Base-by-base conservation (phyloP, 106 monocot species). In the Gastrodia elata region DNA sequence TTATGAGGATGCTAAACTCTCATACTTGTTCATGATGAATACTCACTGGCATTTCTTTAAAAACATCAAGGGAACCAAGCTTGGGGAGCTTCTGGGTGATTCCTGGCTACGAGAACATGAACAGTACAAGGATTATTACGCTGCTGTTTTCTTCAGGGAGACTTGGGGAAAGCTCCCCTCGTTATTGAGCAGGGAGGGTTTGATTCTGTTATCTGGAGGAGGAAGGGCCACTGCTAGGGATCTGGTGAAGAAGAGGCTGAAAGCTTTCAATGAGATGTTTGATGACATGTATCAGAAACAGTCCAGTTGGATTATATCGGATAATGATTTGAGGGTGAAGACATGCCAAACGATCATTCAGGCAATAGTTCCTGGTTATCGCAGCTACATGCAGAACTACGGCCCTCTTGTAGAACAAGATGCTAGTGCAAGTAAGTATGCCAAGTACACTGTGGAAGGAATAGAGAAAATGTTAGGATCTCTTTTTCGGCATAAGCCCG, bases 321-420 rank as follows among this genome's bases (percentile, higher is more conserved):
- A 97, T 33, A 88, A 82, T 80, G 92, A 90, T 24, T 83, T 97
- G 76, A 85, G 96, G 71, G 88, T 86, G 69, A 88, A 90, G 81
- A 84, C 74, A 13, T 87, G 87, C 44, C 77, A 83, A 13, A 56
- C 77, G 28, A 67, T 86, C 2, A 74, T 86, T 64, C 85, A 89
- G 77, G 73, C 82, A 1, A 83, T 97, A 5, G 84, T 97, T 75
- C 96, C 96, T 0, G 71, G 75, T 7, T 97, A 90, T 70, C 68
- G 92, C 65, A 96, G 87, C 67, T 96, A 84, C 61, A 89, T 96
- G 92, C 92, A 96, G 82, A 89, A 76, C 56, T 96, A 92, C 70
- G 92, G 95, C 1, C 89, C 92, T 65, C 71, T 92, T 28, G 92
- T 92, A 24, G 92, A 96, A 68, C 87, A 92, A 65, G 96, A 87